Percentiles rank a stretch among this genome's conserved stretches.
phyloP scores from a whole-genome alignment of 208 protist genomes.

The Wallacemonas sp. region DNA sequence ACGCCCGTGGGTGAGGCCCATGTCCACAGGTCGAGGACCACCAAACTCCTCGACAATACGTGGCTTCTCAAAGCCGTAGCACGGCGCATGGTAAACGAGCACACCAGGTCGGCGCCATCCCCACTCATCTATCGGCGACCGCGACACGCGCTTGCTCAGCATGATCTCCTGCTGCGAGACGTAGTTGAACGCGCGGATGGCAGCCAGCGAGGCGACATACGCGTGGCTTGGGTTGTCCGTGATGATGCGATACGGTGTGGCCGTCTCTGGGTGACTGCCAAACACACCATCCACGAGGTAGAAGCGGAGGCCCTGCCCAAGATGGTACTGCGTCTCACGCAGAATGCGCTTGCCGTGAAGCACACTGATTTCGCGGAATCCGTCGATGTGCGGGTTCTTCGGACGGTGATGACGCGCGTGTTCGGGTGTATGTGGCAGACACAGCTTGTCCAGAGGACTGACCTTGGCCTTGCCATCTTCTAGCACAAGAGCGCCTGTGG shows the following conservation, averaged over 20 bases:
- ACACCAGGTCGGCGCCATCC: conserved; percentile 81
- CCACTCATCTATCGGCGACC: conserved; percentile 89
- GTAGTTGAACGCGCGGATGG: conserved; percentile 84
- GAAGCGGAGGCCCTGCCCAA: conserved; percentile 86
- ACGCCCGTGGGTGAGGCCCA: conserved; percentile 60
- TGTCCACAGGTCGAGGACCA: conserved; percentile 80
- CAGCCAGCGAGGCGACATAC: conserved; percentile 79
- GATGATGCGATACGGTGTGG: conserved; percentile 87
- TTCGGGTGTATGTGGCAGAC: conserved; percentile 84
- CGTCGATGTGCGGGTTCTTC: conserved; percentile 60
- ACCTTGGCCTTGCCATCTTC: conserved; percentile 33
- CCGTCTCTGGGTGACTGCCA: conserved; percentile 63
- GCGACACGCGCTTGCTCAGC: conserved; percentile 81
- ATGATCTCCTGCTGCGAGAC: conserved; percentile 82
- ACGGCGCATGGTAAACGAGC: conserved; percentile 82
- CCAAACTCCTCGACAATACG: conserved; percentile 92
- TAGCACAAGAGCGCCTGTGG: conserved; percentile 58
- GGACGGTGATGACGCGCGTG: conserved; percentile 79
- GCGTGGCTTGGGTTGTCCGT: conserved; percentile 89
- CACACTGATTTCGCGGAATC: conserved; percentile 50
- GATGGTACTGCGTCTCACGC: conserved; percentile 88
- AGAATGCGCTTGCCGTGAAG: conserved; percentile 86
- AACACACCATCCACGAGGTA: conserved; percentile 88
- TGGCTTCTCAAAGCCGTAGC: conserved; percentile 81
- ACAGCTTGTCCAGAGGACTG: conserved; percentile 37